Evolutionary conservation across 108 stramenopile genomes (phyloP).

Genomic region (Cyclotella atomus): DNA sequence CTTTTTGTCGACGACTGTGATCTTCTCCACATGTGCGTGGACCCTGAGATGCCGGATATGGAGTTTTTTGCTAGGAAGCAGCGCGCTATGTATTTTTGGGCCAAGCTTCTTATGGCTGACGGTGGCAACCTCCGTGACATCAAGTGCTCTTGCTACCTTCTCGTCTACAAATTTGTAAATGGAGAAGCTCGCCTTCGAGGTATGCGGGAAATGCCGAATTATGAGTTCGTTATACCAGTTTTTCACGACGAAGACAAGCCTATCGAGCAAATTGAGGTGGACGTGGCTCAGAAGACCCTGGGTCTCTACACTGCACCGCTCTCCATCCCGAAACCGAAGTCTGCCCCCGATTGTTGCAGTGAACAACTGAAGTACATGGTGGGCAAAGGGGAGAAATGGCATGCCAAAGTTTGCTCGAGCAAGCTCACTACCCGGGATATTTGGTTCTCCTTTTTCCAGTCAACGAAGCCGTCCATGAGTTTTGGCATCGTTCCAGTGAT

Average conservation of each 20-base stretch:
- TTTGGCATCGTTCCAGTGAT: conserved; percentile 9
- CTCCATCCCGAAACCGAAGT: neutral
- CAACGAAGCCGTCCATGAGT: neutral
- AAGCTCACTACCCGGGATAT: neutral
- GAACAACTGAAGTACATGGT: neutral
- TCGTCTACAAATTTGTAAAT: neutral
- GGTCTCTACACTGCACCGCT: neutral
- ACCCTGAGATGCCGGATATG: neutral
- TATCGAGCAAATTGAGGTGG: neutral
- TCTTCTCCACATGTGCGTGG: neutral
- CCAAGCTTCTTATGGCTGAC: neutral
- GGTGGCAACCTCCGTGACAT: conserved; percentile 5
- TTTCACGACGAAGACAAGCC: neutral
- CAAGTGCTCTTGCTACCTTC: conserved; percentile 13
- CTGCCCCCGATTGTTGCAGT: neutral
- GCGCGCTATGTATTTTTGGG: neutral
- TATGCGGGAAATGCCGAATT: neutral
- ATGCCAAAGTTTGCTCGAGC: neutral
- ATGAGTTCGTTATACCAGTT: neutral
- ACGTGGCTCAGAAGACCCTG: neutral
- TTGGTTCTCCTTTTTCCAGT: neutral
- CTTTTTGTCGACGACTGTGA: conserved; percentile 16
- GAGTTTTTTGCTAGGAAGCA: neutral
- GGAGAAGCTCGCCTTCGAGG: neutral
- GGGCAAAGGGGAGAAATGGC: neutral